Conservation (phyloP, 257 asterid species). For the Solanum infundibuliforme region DNA sequence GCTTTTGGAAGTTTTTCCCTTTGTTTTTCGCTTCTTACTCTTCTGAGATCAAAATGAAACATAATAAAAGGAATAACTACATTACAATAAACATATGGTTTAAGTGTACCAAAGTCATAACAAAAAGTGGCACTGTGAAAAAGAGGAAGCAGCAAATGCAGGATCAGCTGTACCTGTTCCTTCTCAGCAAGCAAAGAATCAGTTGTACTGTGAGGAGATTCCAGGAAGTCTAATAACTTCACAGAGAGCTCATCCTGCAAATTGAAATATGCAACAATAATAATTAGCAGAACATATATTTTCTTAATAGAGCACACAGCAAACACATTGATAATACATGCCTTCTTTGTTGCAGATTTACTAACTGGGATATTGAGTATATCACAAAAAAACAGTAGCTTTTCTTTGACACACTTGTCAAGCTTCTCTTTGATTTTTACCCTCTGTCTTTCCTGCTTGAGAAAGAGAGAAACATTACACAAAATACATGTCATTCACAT, state of each 20-base stretch:
- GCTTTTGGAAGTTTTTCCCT: slow-evolving; percentile 34
- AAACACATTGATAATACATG: slow-evolving; percentile 9
- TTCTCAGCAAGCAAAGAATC: slow-evolving; percentile 68
- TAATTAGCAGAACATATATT: not conserved
- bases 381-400: slow-evolving; percentile 71
- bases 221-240: slow-evolving; percentile 69
- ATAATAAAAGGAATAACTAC: not conserved
- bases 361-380: slow-evolving; percentile 57
- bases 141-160: not conserved
- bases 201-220: slow-evolving; percentile 86
- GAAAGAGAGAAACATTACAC: not conserved
- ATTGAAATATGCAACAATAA: slow-evolving; percentile 1
- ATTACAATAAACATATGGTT: not conserved
- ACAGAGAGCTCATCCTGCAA: slow-evolving; percentile 72
- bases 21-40: slow-evolving; percentile 40
- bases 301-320: not conserved
- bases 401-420: slow-evolving; percentile 82
- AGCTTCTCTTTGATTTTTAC: slow-evolving; percentile 63
- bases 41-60: slow-evolving; percentile 11
- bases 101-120: not conserved
- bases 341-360: slow-evolving; percentile 58
- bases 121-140: not conserved
- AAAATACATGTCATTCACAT: not conserved
- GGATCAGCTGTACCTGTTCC: slow-evolving; percentile 35
- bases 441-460: slow-evolving; percentile 66